A percentile compares a stretch with the other conserved stretches of the same genome.
Evolutionary conservation across 495 filamentous ascomycete species (phyloP).

Genomic region (Penicillium waksmanii): DNA sequence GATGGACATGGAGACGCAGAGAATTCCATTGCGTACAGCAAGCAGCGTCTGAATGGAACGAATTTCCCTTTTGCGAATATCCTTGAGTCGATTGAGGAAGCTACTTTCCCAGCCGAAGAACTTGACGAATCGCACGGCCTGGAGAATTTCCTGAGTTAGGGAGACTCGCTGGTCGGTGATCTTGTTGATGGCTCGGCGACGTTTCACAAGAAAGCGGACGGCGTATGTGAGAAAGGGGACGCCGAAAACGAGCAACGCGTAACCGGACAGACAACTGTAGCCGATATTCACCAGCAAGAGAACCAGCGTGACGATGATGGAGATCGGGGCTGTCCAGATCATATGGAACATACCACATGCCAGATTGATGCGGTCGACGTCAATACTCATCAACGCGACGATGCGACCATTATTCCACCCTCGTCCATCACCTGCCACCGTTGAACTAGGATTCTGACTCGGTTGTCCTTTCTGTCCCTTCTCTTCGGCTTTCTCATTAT

Average conservation of each 20-base stretch:
- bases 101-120: constrained; percentile 93
- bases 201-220: constrained; percentile 69
- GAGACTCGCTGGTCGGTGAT: constrained; percentile 90
- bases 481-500: constrained; percentile 23
- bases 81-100: constrained; percentile 75
- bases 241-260: constrained; percentile 76
- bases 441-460: neutral
- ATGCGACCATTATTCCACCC: constrained; percentile 93
- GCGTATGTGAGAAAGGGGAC: constrained; percentile 74
- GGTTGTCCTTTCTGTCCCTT: constrained; percentile 26
- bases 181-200: constrained; percentile 81
- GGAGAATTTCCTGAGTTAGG: constrained; percentile 89
- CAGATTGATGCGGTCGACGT: constrained; percentile 87
- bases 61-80: constrained; percentile 76
- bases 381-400: constrained; percentile 89
- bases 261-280: constrained; percentile 87
- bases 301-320: constrained; percentile 74
- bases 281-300: constrained; percentile 82
- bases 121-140: constrained; percentile 92
- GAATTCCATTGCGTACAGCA: constrained; percentile 80
- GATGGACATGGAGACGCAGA: constrained; percentile 75
- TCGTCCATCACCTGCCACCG: constrained; percentile 63
- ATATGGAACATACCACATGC: constrained; percentile 88
- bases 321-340: constrained; percentile 81
- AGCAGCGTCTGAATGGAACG: constrained; percentile 76